Percentiles rank a stretch among this genome's conserved stretches.
Conservation (phyloP, 2,329 filamentous ascomycete species). For the Byssoonygena ceratinophila region DNA sequence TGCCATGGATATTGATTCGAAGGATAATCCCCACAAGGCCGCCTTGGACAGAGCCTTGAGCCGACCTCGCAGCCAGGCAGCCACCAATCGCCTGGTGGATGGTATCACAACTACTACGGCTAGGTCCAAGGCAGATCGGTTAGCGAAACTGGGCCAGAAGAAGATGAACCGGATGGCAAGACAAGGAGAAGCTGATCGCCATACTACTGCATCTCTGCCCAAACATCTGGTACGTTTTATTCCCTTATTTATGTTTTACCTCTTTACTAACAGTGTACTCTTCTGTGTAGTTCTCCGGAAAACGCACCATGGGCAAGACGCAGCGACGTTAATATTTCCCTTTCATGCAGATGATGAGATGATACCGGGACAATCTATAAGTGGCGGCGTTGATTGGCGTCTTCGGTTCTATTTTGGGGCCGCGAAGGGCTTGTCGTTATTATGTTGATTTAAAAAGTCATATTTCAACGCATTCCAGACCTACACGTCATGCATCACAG, state of each 20-base stretch:
- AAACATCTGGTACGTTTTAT: slow-evolving; percentile 79
- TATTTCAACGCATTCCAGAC: not conserved
- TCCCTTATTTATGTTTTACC: slow-evolving; percentile 18
- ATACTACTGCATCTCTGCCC: slow-evolving; percentile 65
- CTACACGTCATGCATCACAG: not conserved
- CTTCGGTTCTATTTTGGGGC: not conserved
- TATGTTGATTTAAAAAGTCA: slow-evolving; percentile 2
- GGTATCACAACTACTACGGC: slow-evolving; percentile 54
- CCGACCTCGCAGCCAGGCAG: slow-evolving; percentile 48
- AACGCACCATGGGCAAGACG: slow-evolving; percentile 88
- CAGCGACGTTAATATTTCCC: slow-evolving; percentile 29
- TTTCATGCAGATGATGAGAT: slow-evolving; percentile 12
- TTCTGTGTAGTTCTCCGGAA: slow-evolving; percentile 60
- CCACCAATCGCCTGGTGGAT: slow-evolving; percentile 38
- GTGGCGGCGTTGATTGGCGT: slow-evolving; percentile 8
- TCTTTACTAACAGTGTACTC: slow-evolving; percentile 11
- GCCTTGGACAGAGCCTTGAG: slow-evolving; percentile 60
- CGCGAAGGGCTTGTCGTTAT: not conserved
- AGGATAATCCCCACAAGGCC: slow-evolving; percentile 29
- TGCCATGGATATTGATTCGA: slow-evolving; percentile 35
- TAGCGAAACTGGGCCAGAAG: slow-evolving; percentile 85
- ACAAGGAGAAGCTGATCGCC: slow-evolving; percentile 92
- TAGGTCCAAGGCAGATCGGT: slow-evolving; percentile 69
- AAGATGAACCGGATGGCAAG: slow-evolving; percentile 98
- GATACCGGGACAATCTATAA: slow-evolving; percentile 2